Percentiles rank a stretch among this genome's conserved stretches.
Evolutionary conservation across 805 yeast genomes (phyloP).

Genomic region (Cyberlindnera petersonii): DNA sequence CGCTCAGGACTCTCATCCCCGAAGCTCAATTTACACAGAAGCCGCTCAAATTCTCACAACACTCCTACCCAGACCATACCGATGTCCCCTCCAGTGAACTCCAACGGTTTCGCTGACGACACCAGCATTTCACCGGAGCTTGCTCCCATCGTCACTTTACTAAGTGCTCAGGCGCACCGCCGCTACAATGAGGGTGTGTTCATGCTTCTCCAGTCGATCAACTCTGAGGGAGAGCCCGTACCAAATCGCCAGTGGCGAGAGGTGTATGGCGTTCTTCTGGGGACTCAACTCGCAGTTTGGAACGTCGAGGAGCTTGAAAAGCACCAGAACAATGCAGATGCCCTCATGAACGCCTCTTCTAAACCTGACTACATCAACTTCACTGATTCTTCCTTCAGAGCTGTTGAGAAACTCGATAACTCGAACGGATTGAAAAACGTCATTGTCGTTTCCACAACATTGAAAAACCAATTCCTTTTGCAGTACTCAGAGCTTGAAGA

Average conservation of each 20-base stretch:
- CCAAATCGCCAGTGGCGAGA: conserved; percentile 85
- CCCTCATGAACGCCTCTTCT: conserved; percentile 52
- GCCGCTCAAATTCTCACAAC: conserved; percentile 21
- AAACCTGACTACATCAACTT: conserved; percentile 88
- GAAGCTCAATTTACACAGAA: conserved; percentile 10
- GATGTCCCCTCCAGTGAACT: conserved; percentile 1
- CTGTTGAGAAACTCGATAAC: conserved; percentile 61
- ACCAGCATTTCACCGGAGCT: conserved; percentile 35
- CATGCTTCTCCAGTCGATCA: conserved; percentile 67
- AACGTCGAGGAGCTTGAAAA: conserved; percentile 65
- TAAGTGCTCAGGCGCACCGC: conserved; percentile 72
- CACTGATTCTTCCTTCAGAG: conserved; percentile 82
- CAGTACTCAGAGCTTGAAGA: conserved; percentile 68
- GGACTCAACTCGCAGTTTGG: conserved; percentile 92
- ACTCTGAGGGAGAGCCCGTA: conserved; percentile 78
- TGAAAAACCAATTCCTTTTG: conserved; percentile 80
- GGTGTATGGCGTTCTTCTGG: conserved; percentile 87
- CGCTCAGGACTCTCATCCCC: conserved; percentile 22
- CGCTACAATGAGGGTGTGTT: conserved; percentile 74
- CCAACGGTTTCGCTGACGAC: conserved; percentile 12
- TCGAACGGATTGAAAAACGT: conserved; percentile 64
- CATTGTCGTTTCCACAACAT: conserved; percentile 84
- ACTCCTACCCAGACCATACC: conserved; percentile 3
- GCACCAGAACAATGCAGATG: conserved; percentile 40
- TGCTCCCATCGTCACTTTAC: conserved; percentile 66